Evolutionary conservation across 345 rosid genomes (phyloP).

Genomic region (Litchi chinensis): DNA sequence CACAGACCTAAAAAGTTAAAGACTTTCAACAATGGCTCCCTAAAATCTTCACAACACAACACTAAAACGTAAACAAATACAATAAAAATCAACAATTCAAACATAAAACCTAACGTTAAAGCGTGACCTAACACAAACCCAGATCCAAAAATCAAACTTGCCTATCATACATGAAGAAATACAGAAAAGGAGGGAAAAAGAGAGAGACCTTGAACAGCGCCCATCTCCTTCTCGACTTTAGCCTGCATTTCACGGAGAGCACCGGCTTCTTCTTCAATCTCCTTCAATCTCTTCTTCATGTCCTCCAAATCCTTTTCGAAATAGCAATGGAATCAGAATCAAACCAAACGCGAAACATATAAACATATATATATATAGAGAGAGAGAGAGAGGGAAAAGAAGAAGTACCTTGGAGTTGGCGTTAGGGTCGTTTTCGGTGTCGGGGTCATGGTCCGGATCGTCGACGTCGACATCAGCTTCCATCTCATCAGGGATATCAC

Average conservation of each 20-base stretch:
- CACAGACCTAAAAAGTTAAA: neutral
- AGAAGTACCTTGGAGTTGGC: conserved; percentile 59
- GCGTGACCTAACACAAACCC: neutral
- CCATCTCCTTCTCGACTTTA: conserved; percentile 99
- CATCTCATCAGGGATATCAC: conserved; percentile 85
- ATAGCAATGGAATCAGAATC: neutral
- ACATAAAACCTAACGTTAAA: neutral
- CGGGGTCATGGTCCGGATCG: conserved; percentile 48
- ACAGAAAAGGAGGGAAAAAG: neutral
- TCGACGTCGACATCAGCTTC: conserved; percentile 69
- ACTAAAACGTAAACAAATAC: neutral
- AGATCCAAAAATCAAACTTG: conserved; percentile 23
- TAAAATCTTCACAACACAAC: neutral
- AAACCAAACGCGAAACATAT: neutral
- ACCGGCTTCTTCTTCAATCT: conserved; percentile 97
- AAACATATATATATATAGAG: neutral
- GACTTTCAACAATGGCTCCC: neutral
- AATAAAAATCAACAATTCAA: neutral
- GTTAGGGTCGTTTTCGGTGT: conserved; percentile 49
- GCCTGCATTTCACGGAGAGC: conserved; percentile 99
- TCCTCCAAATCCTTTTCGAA: conserved; percentile 83
- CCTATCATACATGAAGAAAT: neutral
- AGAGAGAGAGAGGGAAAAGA: neutral
- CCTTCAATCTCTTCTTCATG: conserved; percentile 93
- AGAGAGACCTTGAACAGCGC: conserved; percentile 75